Evolutionary conservation across 345 rosid species (phyloP).

Genomic region (Lagerstroemia speciosa): DNA sequence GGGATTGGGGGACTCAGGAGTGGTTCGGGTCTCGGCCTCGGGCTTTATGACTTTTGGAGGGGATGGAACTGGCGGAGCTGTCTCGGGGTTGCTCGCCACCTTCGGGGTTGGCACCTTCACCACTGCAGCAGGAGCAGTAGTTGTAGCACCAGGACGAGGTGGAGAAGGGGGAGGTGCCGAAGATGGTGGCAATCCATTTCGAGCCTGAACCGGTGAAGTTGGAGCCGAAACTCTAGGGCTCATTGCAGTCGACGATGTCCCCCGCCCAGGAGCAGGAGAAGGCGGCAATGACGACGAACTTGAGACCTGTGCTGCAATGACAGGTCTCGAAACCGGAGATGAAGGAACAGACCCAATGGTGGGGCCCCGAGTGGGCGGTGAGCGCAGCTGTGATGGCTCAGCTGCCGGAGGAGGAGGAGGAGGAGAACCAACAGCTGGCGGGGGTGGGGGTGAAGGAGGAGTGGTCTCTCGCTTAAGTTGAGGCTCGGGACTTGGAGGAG

Average conservation of each 20-base stretch:
- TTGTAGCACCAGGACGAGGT: neutral
- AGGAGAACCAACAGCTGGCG: neutral
- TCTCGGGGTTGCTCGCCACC: neutral
- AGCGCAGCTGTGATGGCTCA: conserved; percentile 20
- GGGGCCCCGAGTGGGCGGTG: neutral
- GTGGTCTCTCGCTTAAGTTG: conserved; percentile 7
- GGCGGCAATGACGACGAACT: conserved; percentile 12
- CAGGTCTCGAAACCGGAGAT: conserved; percentile 13
- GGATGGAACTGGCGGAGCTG: neutral
- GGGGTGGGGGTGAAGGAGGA: conserved; percentile 14
- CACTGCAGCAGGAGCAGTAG: neutral
- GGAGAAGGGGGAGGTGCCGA: conserved; percentile 5
- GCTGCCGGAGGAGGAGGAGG: conserved; percentile 10
- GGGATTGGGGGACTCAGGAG: conserved; percentile 32
- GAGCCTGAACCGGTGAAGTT: neutral
- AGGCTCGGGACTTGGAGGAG: conserved; percentile 10
- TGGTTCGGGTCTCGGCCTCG: conserved; percentile 13
- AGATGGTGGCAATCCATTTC: neutral
- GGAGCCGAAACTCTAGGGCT: neutral
- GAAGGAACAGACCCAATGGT: conserved; percentile 19
- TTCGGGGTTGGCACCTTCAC: conserved; percentile 11
- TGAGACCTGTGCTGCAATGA: conserved; percentile 28
- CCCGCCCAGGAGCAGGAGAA: conserved; percentile 9
- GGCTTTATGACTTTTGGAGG: conserved; percentile 11
- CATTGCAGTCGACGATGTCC: neutral